Percentiles rank a stretch among this genome's conserved stretches.
phyloP scores from a whole-genome alignment of 805 yeast genomes.

The Myxozyma sirexii region DNA sequence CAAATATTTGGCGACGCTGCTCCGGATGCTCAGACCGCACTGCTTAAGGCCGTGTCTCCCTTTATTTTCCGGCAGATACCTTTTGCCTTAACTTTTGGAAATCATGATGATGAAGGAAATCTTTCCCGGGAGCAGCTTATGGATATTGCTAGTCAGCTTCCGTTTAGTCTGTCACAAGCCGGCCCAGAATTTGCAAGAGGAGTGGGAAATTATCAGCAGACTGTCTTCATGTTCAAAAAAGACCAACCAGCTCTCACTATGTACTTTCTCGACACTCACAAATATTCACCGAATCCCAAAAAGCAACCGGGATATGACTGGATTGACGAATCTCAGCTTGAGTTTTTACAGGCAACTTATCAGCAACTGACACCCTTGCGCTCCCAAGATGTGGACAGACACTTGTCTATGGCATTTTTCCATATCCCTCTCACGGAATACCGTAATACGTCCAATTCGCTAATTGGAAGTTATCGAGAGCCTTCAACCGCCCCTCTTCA shows the following conservation, averaged over 20 bases:
- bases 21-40: slow-evolving; percentile 79
- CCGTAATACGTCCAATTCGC: slow-evolving; percentile 48
- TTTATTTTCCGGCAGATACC: slow-evolving; percentile 71
- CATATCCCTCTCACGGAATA: slow-evolving; percentile 94
- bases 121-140: slow-evolving; percentile 63
- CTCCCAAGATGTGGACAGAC: slow-evolving; percentile 36
- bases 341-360: slow-evolving; percentile 51
- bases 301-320: slow-evolving; percentile 72
- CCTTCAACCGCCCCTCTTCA: slow-evolving; percentile 75
- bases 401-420: slow-evolving; percentile 83
- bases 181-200: slow-evolving; percentile 78
- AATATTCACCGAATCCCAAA: slow-evolving; percentile 65
- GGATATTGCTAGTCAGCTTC: slow-evolving; percentile 58
- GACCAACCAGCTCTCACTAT: slow-evolving; percentile 48
- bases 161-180: slow-evolving; percentile 61
- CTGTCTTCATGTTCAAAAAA: slow-evolving; percentile 43
- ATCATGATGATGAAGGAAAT: slow-evolving; percentile 91
- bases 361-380: slow-evolving; percentile 36
- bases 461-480: slow-evolving; percentile 71
- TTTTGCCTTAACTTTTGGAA: slow-evolving; percentile 84
- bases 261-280: slow-evolving; percentile 84
- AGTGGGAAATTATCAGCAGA: slow-evolving; percentile 74
- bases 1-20: slow-evolving; percentile 80
- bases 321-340: slow-evolving; percentile 70
- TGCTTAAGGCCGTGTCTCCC: slow-evolving; percentile 76